phyloP scores from a whole-genome alignment of 106 monocot species.

The Xerophyta viscosa region DNA sequence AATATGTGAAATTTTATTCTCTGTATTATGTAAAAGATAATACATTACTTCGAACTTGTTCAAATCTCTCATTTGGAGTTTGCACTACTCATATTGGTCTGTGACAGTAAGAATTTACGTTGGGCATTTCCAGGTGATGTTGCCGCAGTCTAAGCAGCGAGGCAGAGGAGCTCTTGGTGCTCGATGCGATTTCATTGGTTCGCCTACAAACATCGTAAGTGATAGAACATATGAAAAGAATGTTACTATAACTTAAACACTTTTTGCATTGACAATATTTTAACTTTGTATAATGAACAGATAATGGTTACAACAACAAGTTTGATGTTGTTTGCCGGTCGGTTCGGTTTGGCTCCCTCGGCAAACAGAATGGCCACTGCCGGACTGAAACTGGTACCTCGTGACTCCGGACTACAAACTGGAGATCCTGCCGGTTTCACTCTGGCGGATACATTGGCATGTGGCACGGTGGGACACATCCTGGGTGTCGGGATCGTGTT shows the following conservation, averaged over 20 bases:
- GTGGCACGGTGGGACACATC: slow-evolving; percentile 80
- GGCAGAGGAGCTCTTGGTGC: slow-evolving; percentile 55
- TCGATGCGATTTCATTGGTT: slow-evolving; percentile 86
- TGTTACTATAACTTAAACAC: too few relatives aligned
- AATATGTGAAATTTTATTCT: too few relatives aligned
- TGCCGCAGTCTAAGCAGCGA: slow-evolving; percentile 21
- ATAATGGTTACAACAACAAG: slow-evolving; percentile 83
- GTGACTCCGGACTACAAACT: slow-evolving; percentile 94
- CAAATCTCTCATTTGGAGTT: too few relatives aligned
- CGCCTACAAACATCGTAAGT: slow-evolving; percentile 78
- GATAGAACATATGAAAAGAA: too few relatives aligned
- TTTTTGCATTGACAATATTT: background rate
- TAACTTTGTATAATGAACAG: slow-evolving; percentile 15
- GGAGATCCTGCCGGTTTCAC: slow-evolving; percentile 99
- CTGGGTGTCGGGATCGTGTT: slow-evolving; percentile 78
- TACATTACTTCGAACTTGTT: too few relatives aligned
- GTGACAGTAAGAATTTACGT: too few relatives aligned
- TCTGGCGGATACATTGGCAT: slow-evolving; percentile 84
- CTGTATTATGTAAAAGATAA: too few relatives aligned
- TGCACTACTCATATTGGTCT: too few relatives aligned
- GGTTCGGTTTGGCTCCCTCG: slow-evolving; percentile 86
- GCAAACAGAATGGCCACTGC: slow-evolving; percentile 93
- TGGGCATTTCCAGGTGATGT: slow-evolving; percentile 52
- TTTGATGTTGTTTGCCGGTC: slow-evolving; percentile 87
- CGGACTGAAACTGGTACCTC: slow-evolving; percentile 82